phyloP scores from a whole-genome alignment of 2,329 filamentous ascomycete species.

The Endothia cerciana region DNA sequence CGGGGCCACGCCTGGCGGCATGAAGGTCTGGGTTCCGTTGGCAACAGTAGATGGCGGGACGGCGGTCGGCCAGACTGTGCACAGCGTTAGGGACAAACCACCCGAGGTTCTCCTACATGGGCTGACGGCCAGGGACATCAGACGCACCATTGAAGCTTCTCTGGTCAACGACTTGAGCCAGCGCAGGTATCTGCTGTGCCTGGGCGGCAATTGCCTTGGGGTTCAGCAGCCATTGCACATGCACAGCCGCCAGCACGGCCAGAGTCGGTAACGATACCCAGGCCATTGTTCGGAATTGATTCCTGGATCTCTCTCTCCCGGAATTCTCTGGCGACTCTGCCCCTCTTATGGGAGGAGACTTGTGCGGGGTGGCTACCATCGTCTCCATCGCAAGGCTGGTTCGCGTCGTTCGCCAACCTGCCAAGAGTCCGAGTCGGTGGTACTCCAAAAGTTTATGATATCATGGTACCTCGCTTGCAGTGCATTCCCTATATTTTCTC shows the following conservation, averaged over 20 bases:
- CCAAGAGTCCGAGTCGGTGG: background rate
- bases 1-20: constrained; percentile 48
- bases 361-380: constrained; percentile 11
- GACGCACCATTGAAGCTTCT: constrained; percentile 46
- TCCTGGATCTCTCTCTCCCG: constrained; percentile 9
- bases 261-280: constrained; percentile 22
- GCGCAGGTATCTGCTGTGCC: constrained; percentile 34
- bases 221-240: constrained; percentile 24
- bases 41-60: constrained; percentile 43
- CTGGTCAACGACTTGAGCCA: constrained; percentile 49
- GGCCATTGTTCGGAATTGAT: constrained; percentile 25
- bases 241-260: constrained; percentile 24
- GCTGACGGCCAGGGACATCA: background rate
- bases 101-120: background rate
- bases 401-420: background rate
- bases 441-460: background rate
- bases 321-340: background rate
- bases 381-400: background rate
- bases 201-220: constrained; percentile 9
- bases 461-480: background rate
- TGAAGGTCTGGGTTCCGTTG: constrained; percentile 44
- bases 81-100: background rate
- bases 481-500: background rate
- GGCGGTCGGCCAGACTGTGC: constrained; percentile 34
- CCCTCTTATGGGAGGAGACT: background rate